A percentile compares a stretch with the other conserved stretches of the same genome.
These are phyloP conservation scores for Cucurbita moschata DNA, from an alignment of 306 rosid species.

Conservation along the genomic window DNA sequence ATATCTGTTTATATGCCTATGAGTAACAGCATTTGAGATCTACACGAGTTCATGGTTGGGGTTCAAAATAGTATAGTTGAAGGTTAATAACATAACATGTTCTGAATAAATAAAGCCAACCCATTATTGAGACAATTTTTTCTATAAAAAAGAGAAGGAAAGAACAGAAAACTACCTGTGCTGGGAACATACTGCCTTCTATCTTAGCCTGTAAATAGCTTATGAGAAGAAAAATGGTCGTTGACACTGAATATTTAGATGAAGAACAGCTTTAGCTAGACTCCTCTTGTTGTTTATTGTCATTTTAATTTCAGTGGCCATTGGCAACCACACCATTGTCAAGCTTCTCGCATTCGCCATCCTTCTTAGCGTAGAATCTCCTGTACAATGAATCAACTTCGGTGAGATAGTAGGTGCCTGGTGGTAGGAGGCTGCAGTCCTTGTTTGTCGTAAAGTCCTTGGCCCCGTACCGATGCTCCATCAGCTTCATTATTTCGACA, in stretches of 20 bases:
- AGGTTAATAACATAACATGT: too few relatives aligned
- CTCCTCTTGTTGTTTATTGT: background rate
- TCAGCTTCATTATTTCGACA: constrained; percentile 68
- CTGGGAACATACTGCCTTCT: background rate
- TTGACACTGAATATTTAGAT: background rate
- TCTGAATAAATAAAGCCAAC: too few relatives aligned
- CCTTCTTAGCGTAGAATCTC: constrained; percentile 64
- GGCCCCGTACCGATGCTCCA: constrained; percentile 92
- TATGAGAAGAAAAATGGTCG: background rate
- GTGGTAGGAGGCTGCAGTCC: constrained; percentile 54
- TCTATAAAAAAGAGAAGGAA: too few relatives aligned
- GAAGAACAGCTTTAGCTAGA: background rate
- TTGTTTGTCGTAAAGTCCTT: constrained; percentile 86
- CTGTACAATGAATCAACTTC: constrained; percentile 82
- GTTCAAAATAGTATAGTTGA: too few relatives aligned
- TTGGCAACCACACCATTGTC: constrained; percentile 38
- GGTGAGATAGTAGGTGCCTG: constrained; percentile 93
- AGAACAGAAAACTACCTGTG: background rate
- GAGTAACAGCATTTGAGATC: too few relatives aligned
- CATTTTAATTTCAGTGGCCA: constrained; percentile 36
- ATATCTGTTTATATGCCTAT: too few relatives aligned
- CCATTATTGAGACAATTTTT: too few relatives aligned
- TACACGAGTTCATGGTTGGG: too few relatives aligned
- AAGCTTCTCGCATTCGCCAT: constrained; percentile 3
- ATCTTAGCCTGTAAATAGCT: background rate